Evolutionary conservation across 352 stramenopile species (phyloP).

Genomic region (Phytopythium vexans): DNA sequence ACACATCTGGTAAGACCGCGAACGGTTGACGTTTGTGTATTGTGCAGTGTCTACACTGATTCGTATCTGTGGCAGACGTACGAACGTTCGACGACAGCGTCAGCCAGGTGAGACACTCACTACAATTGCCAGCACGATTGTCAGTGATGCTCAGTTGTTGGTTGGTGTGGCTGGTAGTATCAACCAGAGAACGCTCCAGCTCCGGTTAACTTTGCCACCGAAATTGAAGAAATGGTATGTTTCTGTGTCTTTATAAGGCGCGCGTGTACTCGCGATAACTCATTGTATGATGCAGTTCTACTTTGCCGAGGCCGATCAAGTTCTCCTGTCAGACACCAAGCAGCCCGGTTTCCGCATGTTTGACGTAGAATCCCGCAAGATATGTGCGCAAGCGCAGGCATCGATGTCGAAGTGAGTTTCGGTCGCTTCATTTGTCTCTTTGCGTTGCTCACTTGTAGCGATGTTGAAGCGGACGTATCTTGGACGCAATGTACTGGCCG

Average conservation of each 20-base stretch:
- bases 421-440: neutral
- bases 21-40: neutral
- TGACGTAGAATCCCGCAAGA: constrained; percentile 9
- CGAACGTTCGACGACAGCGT: neutral
- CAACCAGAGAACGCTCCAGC: constrained; percentile 17
- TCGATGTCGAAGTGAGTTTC: neutral
- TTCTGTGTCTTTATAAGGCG: no score
- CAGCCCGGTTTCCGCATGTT: constrained; percentile 37
- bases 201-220: constrained; percentile 32
- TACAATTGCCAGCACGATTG: no score
- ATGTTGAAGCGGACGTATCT: constrained; percentile 11
- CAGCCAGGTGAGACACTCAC: no score
- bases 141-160: no score
- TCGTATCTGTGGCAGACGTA: neutral
- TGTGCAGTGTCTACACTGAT: neutral
- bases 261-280: no score
- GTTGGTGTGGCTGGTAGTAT: constrained; percentile 13
- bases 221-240: constrained; percentile 43
- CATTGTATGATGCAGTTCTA: constrained; percentile 13
- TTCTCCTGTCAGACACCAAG: constrained; percentile 31
- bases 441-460: neutral
- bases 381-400: neutral
- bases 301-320: constrained; percentile 33
- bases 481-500: constrained; percentile 43
- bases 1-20: constrained; percentile 25